Base-by-base conservation (phyloP, 495 filamentous ascomycete species). In the Talaromyces wortmannii region DNA sequence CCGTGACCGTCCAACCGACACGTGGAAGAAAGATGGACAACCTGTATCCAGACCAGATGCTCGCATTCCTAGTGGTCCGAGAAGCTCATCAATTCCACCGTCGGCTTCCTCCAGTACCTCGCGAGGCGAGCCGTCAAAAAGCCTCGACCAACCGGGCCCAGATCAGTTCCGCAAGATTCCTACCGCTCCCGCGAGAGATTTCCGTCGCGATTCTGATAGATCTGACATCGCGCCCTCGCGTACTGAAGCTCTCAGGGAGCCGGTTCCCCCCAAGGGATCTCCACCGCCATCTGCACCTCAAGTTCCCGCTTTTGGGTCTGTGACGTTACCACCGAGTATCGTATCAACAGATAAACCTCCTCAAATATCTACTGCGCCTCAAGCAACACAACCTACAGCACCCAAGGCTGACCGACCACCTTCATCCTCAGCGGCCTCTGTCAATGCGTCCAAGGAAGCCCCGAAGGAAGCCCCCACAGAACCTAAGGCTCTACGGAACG, bases 271-370 rank as follows among this genome's bases (percentile, higher is more conserved):
- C 51, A 71, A 75, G 55, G 59, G 72, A 23, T 77, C 88, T 17
- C 85, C 90, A 10, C 90, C 89, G 15, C 88, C 89, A n/a, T 75
- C 88, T 48, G 86, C 87, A 40, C 88, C 89, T 11, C 85, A 89
- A 32, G 90, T 92, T 3, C 90, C 90, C 15, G 86, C 89, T 2
- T 92, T 95, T 74, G 88, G 88, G 10, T 88, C 85, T 11, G 62
- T 77, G 2, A 60, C 65, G 18, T 61, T 67, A 15, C 68, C 63
- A 29, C 72, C 69, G 23, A 65, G 65, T 6, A 61, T 59, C 47
- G 44, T 59, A 10, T 57, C 62, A n/a, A 13, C 55, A 2, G 55
- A 63, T 15, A 78, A 77, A 61, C 60, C 61, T 15, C 29, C 57
- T 3, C 50, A 52, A 13, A 68, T 74, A 33, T 61, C 74, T 31